phyloP scores from a whole-genome alignment of 116 monocot species.

The Phalaenopsis hybrid region DNA sequence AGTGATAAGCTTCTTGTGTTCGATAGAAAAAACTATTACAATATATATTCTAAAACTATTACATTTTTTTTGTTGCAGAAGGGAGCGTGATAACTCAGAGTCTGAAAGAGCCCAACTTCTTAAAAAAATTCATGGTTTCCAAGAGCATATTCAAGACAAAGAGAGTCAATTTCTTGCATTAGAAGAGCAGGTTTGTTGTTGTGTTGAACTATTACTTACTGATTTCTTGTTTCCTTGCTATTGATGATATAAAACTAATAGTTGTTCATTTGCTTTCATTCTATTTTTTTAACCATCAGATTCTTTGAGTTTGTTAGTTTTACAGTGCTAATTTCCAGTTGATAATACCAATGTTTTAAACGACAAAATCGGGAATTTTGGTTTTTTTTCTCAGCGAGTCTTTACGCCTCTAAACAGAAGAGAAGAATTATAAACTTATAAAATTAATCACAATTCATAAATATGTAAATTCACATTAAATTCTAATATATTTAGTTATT shows the following conservation, averaged over 20 bases:
- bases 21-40: background rate
- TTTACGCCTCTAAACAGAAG: too few relatives aligned
- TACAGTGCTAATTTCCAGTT: background rate
- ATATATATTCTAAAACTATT: background rate
- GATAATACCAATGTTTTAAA: background rate
- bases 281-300: background rate
- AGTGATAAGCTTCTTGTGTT: background rate
- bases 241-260: background rate
- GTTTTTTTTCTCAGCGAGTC: too few relatives aligned
- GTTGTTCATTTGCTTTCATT: background rate
- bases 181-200: slow-evolving; percentile 54
- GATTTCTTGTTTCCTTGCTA: background rate
- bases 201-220: background rate
- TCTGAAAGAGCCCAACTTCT: slow-evolving; percentile 70
- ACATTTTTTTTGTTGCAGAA: slow-evolving; percentile 41
- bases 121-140: slow-evolving; percentile 81
- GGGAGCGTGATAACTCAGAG: slow-evolving; percentile 77
- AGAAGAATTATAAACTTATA: too few relatives aligned
- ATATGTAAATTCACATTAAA: too few relatives aligned
- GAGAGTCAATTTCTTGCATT: slow-evolving; percentile 57
- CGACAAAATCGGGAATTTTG: too few relatives aligned
- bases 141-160: slow-evolving; percentile 69
- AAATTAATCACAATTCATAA: too few relatives aligned
- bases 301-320: background rate
- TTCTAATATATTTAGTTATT: too few relatives aligned